Conservation (phyloP, 768 basidiomycete species). For the Mycena crocata region DNA sequence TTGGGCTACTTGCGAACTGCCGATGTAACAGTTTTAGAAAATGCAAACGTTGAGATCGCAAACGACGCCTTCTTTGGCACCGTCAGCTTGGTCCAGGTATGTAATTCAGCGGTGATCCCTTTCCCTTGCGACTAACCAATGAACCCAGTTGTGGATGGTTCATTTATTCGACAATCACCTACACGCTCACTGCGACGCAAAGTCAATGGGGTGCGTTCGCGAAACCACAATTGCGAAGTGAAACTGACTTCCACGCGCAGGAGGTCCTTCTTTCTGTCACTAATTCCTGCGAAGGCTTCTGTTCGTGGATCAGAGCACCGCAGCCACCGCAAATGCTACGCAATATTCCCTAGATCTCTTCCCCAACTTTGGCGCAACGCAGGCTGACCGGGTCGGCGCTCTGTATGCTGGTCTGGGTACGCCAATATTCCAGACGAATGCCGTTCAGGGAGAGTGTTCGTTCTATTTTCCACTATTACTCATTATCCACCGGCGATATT, state of each 20-base stretch:
- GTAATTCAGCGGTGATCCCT: too few relatives aligned
- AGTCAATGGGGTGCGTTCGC: constrained; percentile 47
- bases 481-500: constrained; percentile 39
- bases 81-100: constrained; percentile 42
- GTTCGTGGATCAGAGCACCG: neutral
- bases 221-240: neutral
- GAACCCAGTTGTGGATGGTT: constrained; percentile 49
- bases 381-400: neutral
- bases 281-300: neutral
- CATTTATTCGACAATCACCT: constrained; percentile 47
- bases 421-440: neutral
- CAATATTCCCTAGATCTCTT: neutral
- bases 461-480: neutral
- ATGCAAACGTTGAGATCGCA: constrained; percentile 36
- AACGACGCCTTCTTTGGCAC: constrained; percentile 39
- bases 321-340: neutral
- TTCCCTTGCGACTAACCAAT: too few relatives aligned
- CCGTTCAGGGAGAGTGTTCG: constrained; percentile 26
- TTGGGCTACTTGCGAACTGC: constrained; percentile 44
- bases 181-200: constrained; percentile 42
- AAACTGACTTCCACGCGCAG: neutral
- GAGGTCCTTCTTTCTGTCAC: neutral
- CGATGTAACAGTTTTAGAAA: constrained; percentile 35
- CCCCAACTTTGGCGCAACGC: neutral
- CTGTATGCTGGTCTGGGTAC: constrained; percentile 24